Base-by-base conservation (phyloP, 2,329 filamentous ascomycete species). In the Aspergillus vadensis region DNA sequence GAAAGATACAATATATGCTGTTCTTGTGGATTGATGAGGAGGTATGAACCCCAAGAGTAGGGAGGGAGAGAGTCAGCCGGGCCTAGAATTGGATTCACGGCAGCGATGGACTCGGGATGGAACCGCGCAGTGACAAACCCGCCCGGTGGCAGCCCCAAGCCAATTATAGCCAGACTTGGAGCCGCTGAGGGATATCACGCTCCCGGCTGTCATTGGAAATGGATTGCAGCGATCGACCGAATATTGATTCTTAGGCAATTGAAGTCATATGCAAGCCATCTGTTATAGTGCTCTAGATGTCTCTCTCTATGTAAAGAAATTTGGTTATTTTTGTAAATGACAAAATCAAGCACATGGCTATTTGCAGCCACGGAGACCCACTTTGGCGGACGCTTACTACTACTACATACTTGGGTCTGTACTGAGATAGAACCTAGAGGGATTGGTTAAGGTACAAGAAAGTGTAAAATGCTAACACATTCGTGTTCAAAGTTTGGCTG, bases 141-240 rank as follows among this genome's bases (percentile, higher is more conserved):
- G 25, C 36, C 52, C 38, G 10, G 27, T 43, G 14, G 14, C 14
- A 43, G 23, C 36, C 25, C 47, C 15, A 27, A 30, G 25, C 23
- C 41, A 36, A 38, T 44, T 25, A 55, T 17, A 39, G n/a, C 39
- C 47, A 27, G 25, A 14, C 17, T 55, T 25, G 17, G 39, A 47
- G 15, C 23, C 53, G n/a, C 53, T 25, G n/a, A 32, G 53, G 25
- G 25, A 41, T 12, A 55, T 55, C 25, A 47, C 25, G 17, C 21
- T 32, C 25, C 41, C 53, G 9, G 52, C 39, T 55, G 52, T 21
- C 52, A 55, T 55, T 55, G 53, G 5, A 44, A 3, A 23, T 44
- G 5, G 19, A 44, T 23, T 21, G 19, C 41, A 21, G 17, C 17
- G 14, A 44, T 23, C 41, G 41, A 14, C 41, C 9, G n/a, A 19